Base-by-base conservation (phyloP, 352 stramenopile species). In the Globisporangium paroecandrum region DNA sequence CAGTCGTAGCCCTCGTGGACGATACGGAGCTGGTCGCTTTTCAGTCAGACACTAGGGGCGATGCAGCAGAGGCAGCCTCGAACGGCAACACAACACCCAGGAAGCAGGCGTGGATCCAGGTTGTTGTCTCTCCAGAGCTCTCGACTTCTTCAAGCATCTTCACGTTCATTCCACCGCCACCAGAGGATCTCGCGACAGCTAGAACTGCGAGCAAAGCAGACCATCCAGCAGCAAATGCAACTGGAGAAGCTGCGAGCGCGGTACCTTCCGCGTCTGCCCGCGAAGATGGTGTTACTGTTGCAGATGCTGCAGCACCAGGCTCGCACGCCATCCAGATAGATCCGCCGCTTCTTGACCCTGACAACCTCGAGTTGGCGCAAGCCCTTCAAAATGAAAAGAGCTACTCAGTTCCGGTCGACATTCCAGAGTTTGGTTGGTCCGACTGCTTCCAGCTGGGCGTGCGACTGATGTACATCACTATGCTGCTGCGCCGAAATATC, bases 401-500 rank as follows among this genome's bases (percentile, higher is more conserved):
- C 36, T 81, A 87, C 46, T 53, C 62, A 0, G 32, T 72, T 6
- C 77, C 80, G 0, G 60, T 68, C 13, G 83, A 91, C 46, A 74
- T 84, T 1, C 73, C 75, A 1, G 46, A 73, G 29, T 79, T 90
- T 51, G 81, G 81, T 0, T 90, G 71, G 78, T 69, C 59, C 56
- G 65, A 89, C 62, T 79, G 72, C 47, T 81, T 80, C 58, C 75
- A 85, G 55, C 74, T 91, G 32, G 83, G 83, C 3, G 6, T 76
- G 0, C 66, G n/a, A 7, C 65, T 91, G n/a, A 65, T 79, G 1
- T 89, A 88, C 55, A 78, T 69, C 34, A 64, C 68, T 1, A 72
- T 91, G 55, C 71, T 85, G 29, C 69, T 91, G 18, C 79, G 83
- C 3, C 71, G 77, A 24, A 75, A 85, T 56, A 77, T 90, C 22